Percentiles rank a stretch among this genome's conserved stretches.
Evolutionary conservation across 495 filamentous ascomycete species (phyloP).

Genomic region (Podospora pseudoanserina): DNA sequence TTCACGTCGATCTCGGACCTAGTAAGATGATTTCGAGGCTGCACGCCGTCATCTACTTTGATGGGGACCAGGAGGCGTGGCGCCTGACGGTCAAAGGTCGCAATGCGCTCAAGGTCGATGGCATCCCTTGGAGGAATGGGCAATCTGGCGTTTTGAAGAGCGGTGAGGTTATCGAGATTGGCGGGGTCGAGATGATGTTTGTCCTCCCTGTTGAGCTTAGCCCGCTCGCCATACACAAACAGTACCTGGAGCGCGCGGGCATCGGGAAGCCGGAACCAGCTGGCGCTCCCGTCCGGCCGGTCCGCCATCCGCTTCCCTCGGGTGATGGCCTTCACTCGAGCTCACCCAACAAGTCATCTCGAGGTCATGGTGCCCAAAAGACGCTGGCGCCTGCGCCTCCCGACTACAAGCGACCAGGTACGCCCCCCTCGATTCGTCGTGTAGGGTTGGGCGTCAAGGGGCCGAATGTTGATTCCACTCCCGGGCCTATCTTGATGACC

Average conservation of each 20-base stretch:
- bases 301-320: conserved; percentile 50
- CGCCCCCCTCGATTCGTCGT: conserved; percentile 53
- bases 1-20: conserved; percentile 91
- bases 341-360: conserved; percentile 24
- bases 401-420: conserved; percentile 64
- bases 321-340: conserved; percentile 35
- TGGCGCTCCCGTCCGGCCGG: conserved; percentile 16
- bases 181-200: conserved; percentile 96
- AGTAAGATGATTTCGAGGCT: conserved; percentile 86
- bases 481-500: conserved; percentile 47
- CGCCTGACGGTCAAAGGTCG: conserved; percentile 81
- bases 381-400: conserved; percentile 67
- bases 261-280: conserved; percentile 35
- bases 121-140: conserved; percentile 60
- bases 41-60: conserved; percentile 83
- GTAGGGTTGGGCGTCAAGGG: conserved; percentile 39
- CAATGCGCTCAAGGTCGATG: conserved; percentile 83
- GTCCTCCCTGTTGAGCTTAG: conserved; percentile 66
- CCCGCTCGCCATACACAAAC: conserved; percentile 53
- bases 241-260: conserved; percentile 51
- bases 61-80: conserved; percentile 67
- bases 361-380: conserved; percentile 37
- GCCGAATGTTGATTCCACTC: conserved; percentile 35
- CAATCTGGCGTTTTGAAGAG: conserved; percentile 64
- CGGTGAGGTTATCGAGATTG: conserved; percentile 86